Base-by-base conservation (phyloP, 768 basidiomycete species). In the Tephrocybe sp. region DNA sequence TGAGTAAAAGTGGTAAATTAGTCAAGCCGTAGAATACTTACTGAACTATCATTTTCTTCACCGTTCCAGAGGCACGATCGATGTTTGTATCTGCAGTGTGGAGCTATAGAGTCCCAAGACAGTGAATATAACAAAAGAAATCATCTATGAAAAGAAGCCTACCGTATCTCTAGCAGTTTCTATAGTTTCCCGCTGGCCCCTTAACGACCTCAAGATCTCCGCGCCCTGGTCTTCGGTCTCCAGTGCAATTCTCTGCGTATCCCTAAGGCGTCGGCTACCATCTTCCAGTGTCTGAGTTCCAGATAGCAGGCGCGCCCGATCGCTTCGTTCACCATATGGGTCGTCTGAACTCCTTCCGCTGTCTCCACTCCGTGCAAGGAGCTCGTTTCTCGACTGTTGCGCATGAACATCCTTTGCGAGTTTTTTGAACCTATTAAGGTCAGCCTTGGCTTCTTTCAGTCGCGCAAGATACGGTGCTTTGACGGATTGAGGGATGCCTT, bases 1-100 rank as follows among this genome's bases (percentile, higher is more conserved):
- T 47, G n/a, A 49, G 31, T 1, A 19, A n/a, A 31, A 8, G 22
- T 4, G 17, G 17, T 5, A 3, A 10, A 11, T 14, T 11, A 10
- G 8, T 5, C 5, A 10, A 39, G 13, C 34, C 13, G 7, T 14
- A n/a, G 17, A 2, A 26, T 7, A 77, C 86, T 62, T 59, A 95
- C 95, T 90, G 84, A 64, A 82, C 74, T 39, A 96, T 86, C 94
- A 97, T 97, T 67, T 87, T 89, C 75, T 85, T 92, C 35, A 98
- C 73, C 17, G 92, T 97, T 3, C 89, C 89, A 3, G 84, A 82
- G n/a, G 95, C 90, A 34, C 87, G 75, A 67, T 90, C 90, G 61
- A 98, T 89, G 22, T 87, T 83, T 3, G 77, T 79, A 63, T 97
- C 95, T 19, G 94, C 92, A 39, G 81, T 79, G 40, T 76, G 75